phyloP scores from a whole-genome alignment of 179 eudicot species.

The Spergularia azorica region DNA sequence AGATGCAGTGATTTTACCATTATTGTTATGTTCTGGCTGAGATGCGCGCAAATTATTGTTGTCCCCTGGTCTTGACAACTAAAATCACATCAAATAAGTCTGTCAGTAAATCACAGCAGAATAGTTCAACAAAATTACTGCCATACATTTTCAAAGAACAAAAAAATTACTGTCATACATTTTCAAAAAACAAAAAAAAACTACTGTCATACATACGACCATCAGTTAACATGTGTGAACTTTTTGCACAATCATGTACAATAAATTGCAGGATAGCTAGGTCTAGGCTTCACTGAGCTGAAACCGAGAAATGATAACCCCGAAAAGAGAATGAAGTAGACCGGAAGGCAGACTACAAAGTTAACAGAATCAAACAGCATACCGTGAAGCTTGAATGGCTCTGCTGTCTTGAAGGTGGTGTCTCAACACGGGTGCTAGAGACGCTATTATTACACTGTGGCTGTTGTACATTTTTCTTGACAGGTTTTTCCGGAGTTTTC shows the following conservation, averaged over 20 bases:
- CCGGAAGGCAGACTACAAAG: too few species aligned
- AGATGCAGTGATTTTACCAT: background rate
- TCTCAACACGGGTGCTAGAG: constrained; percentile 13
- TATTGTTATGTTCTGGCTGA: constrained; percentile 1
- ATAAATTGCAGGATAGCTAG: too few species aligned
- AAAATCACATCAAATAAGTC: background rate
- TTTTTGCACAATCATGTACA: too few species aligned
- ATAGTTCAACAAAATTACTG: background rate
- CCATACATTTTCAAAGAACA: background rate
- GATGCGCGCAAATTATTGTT: background rate
- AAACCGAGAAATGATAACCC: too few species aligned
- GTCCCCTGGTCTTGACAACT: constrained; percentile 4
- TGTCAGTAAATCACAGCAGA: background rate
- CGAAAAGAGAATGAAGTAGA: too few species aligned
- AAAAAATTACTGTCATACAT: too few species aligned
- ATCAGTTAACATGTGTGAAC: background rate
- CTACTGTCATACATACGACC: background rate
- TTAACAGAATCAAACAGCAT: background rate
- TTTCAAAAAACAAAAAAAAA: too few species aligned
- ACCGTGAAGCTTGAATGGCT: constrained; percentile 11
- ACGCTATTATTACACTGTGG: background rate
- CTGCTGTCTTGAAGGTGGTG: constrained; percentile 1
- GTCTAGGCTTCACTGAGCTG: too few species aligned
- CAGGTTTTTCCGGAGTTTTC: background rate
- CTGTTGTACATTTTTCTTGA: background rate